Evolutionary conservation across 202 grass and related monocot species (phyloP), one percentile per base, ranked within the genome.

Genomic region (Setaria italica): DNA sequence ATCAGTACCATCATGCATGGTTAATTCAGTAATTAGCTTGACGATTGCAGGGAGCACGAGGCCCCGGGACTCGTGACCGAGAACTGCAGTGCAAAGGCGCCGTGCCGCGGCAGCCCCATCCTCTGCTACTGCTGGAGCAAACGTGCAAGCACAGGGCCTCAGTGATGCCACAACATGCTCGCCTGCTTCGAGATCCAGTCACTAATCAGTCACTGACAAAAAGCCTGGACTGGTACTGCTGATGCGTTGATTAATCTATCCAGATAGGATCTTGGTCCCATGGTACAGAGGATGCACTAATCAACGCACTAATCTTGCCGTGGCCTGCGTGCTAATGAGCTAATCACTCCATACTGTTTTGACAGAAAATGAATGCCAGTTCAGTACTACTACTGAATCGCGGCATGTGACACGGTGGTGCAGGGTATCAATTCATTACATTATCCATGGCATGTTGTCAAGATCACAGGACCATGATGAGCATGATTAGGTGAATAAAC

Each of bases 121-220:
- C 6, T 21, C 17, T 56, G 5, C 54, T 8, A 20, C 17, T 56
- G 54, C 6, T 20, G 20, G 54, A 35, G 20, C 67, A 50, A 62
- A 70, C 63, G 25, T 79, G 75, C 75, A 41, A 72, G 68, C 76
- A 9, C 74, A 15, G 9, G 14, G 1, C 42, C 63, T 43, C 33
- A 37, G 14, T 4, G 2, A 25, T 42, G 73, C 42, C 65, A 72
- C 73, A 74, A 67, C 80, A 83, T 90, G 46, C 67, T 67, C 37
- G 48, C 49, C 11, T 74, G 58, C 39, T 49, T 71, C 60, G 25
- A 81, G 13, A 81, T 45, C 21, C 34, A 19, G 65, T 72, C 21
- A 1, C 7, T 83, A 82, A 70, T 32, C 37, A 30, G 84, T 62
- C 33, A 67, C 8, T n/a, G 55, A 70, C 14, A 59, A 68, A 76